Percentiles rank a stretch among this genome's conserved stretches.
phyloP scores from a whole-genome alignment of 805 yeast genomes.

The Scheffersomyces coipomensis region DNA sequence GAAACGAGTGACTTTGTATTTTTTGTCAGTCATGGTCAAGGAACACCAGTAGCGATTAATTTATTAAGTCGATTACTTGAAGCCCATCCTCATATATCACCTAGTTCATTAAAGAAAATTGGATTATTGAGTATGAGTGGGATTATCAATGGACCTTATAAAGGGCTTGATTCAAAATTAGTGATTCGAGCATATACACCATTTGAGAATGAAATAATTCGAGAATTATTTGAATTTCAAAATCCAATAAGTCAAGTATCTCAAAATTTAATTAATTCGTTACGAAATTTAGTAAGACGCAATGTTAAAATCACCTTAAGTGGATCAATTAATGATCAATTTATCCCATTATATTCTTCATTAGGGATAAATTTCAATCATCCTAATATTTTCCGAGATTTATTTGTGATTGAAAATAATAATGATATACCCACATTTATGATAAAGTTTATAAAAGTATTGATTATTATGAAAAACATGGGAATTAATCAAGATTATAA shows the following conservation, averaged over 20 bases:
- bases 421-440: conserved; percentile 27
- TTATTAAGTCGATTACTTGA: conserved; percentile 21
- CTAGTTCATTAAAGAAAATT: conserved; percentile 15
- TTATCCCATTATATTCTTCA: conserved; percentile 34
- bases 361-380: conserved; percentile 28
- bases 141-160: conserved; percentile 27
- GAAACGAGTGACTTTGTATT: conserved; percentile 29
- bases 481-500: conserved; percentile 31
- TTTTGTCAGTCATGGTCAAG: conserved; percentile 33
- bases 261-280: conserved; percentile 14
- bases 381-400: conserved; percentile 34
- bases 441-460: conserved; percentile 21
- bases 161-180: conserved; percentile 31
- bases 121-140: conserved; percentile 39
- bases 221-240: conserved; percentile 34
- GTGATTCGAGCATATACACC: conserved; percentile 36
- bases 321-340: conserved; percentile 34
- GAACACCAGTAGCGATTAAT: conserved; percentile 30
- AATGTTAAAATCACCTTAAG: conserved; percentile 36
- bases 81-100: background rate
- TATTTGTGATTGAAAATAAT: conserved; percentile 16
- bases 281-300: conserved; percentile 15
- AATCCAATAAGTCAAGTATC: conserved; percentile 17
- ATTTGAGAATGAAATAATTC: conserved; percentile 33
- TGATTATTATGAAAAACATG: conserved; percentile 31